Conservation (phyloP, 2,329 filamentous ascomycete species). For the Celoporthe dispersa region DNA sequence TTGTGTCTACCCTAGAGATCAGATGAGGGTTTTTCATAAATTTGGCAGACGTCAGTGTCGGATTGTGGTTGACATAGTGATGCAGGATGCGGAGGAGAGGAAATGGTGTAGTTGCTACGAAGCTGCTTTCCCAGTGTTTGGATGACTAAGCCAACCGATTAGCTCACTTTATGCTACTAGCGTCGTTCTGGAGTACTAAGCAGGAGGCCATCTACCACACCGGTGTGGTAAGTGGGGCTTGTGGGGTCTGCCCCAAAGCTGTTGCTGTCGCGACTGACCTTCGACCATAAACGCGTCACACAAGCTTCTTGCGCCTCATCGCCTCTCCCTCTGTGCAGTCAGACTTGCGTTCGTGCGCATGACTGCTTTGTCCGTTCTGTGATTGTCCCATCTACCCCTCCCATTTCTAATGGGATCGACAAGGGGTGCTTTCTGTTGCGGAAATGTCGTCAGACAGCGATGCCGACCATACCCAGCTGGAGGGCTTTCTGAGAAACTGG, state of each 20-base stretch:
- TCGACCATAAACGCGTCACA: neutral
- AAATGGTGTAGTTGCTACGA: conserved; percentile 35
- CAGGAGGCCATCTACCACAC: no score
- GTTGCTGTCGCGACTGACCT: neutral
- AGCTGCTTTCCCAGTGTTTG: no score
- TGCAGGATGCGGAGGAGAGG: neutral
- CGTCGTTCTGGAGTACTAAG: no score
- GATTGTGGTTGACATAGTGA: neutral
- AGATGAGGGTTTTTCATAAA: neutral
- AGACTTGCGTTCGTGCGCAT: neutral
- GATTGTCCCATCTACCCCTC: neutral
- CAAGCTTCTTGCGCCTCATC: neutral
- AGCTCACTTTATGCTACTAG: no score
- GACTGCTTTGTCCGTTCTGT: neutral
- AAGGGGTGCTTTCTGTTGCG: neutral
- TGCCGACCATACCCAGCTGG: conserved; percentile 61
- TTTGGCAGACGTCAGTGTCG: neutral
- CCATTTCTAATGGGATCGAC: neutral
- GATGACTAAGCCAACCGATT: no score
- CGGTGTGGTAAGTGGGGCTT: neutral
- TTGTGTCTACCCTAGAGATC: neutral
- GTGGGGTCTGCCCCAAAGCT: neutral
- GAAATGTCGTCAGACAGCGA: conserved; percentile 29
- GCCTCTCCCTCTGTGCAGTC: neutral
- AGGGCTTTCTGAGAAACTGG: conserved; percentile 92